These are phyloP conservation scores for Chlorociboria aeruginascens DNA, from an alignment of 495 filamentous ascomycete genomes.

Conservation along the genomic window DNA sequence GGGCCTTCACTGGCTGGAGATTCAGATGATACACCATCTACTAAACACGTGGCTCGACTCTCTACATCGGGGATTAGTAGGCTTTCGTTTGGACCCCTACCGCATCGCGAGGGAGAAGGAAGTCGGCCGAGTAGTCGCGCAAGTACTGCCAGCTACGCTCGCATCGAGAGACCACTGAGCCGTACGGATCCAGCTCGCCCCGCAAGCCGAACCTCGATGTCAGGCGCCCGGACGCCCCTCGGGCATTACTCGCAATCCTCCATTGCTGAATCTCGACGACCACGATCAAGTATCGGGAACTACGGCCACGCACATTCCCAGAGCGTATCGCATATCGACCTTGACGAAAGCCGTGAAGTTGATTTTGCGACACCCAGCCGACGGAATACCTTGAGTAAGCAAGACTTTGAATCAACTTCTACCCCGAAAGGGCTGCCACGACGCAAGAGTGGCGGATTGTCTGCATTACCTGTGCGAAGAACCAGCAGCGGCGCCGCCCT, in stretches of 20 bases:
- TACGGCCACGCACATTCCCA: conserved; percentile 41
- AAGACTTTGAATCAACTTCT: conserved; percentile 35
- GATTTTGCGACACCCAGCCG: conserved; percentile 34
- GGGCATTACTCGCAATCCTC: conserved; percentile 29
- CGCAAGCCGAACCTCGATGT: conserved; percentile 54
- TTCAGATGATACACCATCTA: conserved; percentile 25
- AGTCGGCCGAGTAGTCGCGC: conserved; percentile 52
- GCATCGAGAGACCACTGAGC: conserved; percentile 36
- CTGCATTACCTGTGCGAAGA: conserved; percentile 29
- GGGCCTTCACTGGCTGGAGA: conserved; percentile 23
- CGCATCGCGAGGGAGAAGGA: conserved; percentile 24
- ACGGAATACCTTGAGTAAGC: conserved; percentile 38
- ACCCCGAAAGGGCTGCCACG: conserved; percentile 31
- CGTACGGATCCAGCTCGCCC: conserved; percentile 42
- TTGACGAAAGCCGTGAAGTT: conserved; percentile 30
- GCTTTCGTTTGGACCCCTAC: conserved; percentile 40
- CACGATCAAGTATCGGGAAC: conserved; percentile 44
- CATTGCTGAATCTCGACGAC: conserved; percentile 29
- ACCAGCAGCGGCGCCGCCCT: conserved; percentile 12
- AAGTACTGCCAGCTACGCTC: conserved; percentile 27
- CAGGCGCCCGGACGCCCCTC: conserved; percentile 52
- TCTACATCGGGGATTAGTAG: conserved; percentile 41
- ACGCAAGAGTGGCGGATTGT: conserved; percentile 39
- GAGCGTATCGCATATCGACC: conserved; percentile 28
- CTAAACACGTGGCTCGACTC: conserved; percentile 37